A percentile compares a stretch with the other conserved stretches of the same genome.
Evolutionary conservation across 495 filamentous ascomycete species (phyloP).

Genomic region (Pyronema omphalodes): DNA sequence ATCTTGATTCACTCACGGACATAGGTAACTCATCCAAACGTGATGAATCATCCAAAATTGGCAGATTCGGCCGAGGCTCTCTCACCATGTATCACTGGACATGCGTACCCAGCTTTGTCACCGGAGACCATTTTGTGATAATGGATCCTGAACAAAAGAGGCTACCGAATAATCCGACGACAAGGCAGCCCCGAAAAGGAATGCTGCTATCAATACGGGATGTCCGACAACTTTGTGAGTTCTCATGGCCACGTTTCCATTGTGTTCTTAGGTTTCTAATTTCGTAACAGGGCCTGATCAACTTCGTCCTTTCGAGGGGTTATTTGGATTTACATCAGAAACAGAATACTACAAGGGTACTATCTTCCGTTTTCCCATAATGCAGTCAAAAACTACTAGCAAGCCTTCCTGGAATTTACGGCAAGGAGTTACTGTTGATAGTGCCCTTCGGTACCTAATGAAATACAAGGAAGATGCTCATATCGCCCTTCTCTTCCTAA

Average conservation of each 20-base stretch:
- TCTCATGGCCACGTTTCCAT: conserved; percentile 5
- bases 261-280: background rate
- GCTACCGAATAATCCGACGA: conserved; percentile 21
- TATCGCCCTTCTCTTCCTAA: conserved; percentile 6
- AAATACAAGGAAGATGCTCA: background rate
- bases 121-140: conserved; percentile 24
- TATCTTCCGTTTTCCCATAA: conserved; percentile 28
- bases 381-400: conserved; percentile 3
- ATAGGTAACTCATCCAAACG: conserved; percentile 29
- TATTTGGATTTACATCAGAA: conserved; percentile 21
- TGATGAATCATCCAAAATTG: conserved; percentile 24
- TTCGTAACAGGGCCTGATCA: conserved; percentile 19
- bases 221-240: conserved; percentile 18
- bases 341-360: conserved; percentile 26
- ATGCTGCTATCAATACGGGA: conserved; percentile 12
- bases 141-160: conserved; percentile 23
- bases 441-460: background rate
- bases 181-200: conserved; percentile 14
- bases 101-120: conserved; percentile 28
- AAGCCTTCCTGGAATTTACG: background rate
- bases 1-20: conserved; percentile 27
- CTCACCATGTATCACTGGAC: conserved; percentile 33
- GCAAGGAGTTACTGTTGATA: background rate
- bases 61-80: conserved; percentile 29
- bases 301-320: conserved; percentile 27